phyloP scores from a whole-genome alignment of 352 stramenopile species.

The Aphanomyces astaci region DNA sequence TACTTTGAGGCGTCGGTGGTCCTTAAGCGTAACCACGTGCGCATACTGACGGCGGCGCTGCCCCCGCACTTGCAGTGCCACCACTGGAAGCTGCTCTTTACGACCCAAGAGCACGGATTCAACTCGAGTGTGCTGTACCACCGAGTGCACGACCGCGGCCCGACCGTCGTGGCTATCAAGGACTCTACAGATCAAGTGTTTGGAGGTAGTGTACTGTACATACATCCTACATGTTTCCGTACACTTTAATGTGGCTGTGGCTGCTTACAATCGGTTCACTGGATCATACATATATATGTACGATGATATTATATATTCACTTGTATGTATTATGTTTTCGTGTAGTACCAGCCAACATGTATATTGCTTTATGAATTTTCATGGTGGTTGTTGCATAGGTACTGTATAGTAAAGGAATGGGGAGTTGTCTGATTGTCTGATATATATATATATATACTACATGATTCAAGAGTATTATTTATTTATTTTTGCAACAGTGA shows the following conservation, averaged over 20 bases:
- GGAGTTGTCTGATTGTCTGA: no score
- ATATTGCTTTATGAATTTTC: no score
- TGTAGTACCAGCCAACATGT: no score
- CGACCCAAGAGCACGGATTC: constrained; percentile 55
- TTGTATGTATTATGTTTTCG: no score
- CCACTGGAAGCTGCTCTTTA: constrained; percentile 60
- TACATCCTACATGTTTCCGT: background rate
- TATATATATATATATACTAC: no score
- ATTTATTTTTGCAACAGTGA: no score
- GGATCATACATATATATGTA: no score
- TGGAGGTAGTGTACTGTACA: constrained; percentile 23
- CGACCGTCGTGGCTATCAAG: constrained; percentile 58
- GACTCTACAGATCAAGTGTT: constrained; percentile 67
- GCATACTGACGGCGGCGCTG: constrained; percentile 52
- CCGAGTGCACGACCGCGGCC: constrained; percentile 45
- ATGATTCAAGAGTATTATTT: no score
- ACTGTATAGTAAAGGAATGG: no score
- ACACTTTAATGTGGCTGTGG: background rate
- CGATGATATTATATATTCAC: no score
- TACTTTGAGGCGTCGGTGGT: constrained; percentile 39
- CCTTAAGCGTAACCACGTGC: constrained; percentile 59
- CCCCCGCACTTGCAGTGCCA: constrained; percentile 57
- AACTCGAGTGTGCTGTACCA: constrained; percentile 56
- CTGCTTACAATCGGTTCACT: no score
- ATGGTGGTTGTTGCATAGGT: no score